Percentiles rank a stretch among this genome's conserved stretches.
phyloP scores from a whole-genome alignment of 192 early-diverging fungal species.

The Coemansia sp. region DNA sequence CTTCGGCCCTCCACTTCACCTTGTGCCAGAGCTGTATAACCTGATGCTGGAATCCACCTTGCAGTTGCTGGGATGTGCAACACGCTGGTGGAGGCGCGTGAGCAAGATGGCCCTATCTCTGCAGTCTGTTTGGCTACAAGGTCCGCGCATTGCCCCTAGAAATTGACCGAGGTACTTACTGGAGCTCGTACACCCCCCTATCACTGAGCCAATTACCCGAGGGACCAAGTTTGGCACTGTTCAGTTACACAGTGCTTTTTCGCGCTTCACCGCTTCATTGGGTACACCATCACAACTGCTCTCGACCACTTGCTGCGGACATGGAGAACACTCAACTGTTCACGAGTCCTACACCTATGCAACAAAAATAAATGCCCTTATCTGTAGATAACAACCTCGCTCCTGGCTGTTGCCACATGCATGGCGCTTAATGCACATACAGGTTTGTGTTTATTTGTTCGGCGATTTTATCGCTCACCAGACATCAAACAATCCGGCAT shows the following conservation, averaged over 20 bases:
- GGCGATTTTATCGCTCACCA: slow-evolving; percentile 9
- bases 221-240: not conserved
- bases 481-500: not conserved
- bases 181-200: not conserved
- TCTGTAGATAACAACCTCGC: not conserved
- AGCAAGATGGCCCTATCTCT: not conserved
- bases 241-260: not conserved
- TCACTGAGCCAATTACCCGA: not conserved
- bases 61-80: not conserved
- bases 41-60: not conserved
- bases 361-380: not conserved
- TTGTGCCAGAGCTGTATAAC: not conserved
- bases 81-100: slow-evolving; percentile 7
- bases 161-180: not conserved
- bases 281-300: not conserved
- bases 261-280: not conserved
- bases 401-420: not conserved
- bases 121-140: not conserved
- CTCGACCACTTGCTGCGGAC: not conserved
- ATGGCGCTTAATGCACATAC: slow-evolving; percentile 1
- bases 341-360: not conserved
- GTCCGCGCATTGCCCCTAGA: slow-evolving; percentile 1
- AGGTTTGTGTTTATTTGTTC: slow-evolving; percentile 10
- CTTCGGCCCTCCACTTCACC: too few relatives aligned
- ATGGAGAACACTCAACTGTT: not conserved